These are phyloP conservation scores for Nemophila menziesii DNA, from an alignment of 257 asterid species.

Conservation along the genomic window DNA sequence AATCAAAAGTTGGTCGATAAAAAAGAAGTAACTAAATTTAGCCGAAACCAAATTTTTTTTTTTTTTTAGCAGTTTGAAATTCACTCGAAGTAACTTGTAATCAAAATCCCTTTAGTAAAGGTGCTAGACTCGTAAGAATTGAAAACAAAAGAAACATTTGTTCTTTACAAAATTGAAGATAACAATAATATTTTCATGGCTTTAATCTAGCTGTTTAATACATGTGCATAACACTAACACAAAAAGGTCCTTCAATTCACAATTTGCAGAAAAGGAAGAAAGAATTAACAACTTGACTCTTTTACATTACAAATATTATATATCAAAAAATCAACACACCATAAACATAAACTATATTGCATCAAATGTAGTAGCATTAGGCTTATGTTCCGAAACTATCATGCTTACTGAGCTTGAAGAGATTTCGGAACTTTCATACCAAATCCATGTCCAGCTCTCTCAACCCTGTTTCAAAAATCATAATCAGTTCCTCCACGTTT, in stretches of 20 bases:
- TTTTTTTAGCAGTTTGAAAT: too few relatives aligned
- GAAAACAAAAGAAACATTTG: too few relatives aligned
- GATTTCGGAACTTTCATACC: constrained; percentile 82
- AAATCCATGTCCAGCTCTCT: constrained; percentile 67
- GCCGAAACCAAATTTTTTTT: too few relatives aligned
- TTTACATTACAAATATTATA: neutral
- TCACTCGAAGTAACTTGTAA: too few relatives aligned
- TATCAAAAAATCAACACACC: neutral
- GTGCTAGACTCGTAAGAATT: too few relatives aligned
- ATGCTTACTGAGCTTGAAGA: constrained; percentile 25
- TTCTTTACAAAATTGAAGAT: neutral
- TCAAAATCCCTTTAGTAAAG: too few relatives aligned
- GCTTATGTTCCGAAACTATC: constrained; percentile 11
- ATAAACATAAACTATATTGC: too few relatives aligned
- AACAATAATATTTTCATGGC: neutral
- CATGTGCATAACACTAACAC: neutral
- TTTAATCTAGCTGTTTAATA: neutral
- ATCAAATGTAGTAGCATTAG: neutral
- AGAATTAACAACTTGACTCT: neutral
- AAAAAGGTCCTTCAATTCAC: neutral
- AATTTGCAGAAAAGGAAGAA: neutral
- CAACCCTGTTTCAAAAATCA: constrained; percentile 51
- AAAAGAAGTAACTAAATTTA: too few relatives aligned
- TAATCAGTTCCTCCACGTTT: constrained; percentile 4
- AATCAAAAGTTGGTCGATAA: too few relatives aligned